Conservation (phyloP, 2,329 filamentous ascomycete species). For the Apiospora kogelbergensis region DNA sequence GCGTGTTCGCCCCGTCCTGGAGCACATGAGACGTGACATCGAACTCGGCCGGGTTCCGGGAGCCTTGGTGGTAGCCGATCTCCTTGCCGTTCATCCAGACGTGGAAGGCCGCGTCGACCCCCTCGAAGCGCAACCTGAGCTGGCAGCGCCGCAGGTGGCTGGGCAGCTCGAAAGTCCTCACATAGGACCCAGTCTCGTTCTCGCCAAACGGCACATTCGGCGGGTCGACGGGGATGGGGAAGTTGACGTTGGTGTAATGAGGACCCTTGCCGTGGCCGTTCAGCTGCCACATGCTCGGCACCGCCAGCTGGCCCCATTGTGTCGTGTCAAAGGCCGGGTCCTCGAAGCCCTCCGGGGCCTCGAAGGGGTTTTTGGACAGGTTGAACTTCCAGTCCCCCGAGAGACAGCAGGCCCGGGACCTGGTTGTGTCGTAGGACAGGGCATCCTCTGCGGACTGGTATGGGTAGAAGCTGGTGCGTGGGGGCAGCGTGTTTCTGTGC, state of each 20-base stretch:
- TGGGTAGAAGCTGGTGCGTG: slow-evolving; percentile 55
- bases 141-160: slow-evolving; percentile 38
- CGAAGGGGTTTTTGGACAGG: slow-evolving; percentile 38
- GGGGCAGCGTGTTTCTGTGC: slow-evolving; percentile 56
- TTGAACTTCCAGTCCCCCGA: slow-evolving; percentile 52
- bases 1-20: slow-evolving; percentile 41
- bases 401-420: slow-evolving; percentile 38
- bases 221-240: slow-evolving; percentile 64
- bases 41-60: slow-evolving; percentile 62
- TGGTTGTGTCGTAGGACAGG: slow-evolving; percentile 37
- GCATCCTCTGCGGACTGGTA: slow-evolving; percentile 50
- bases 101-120: slow-evolving; percentile 63
- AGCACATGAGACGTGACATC: slow-evolving; percentile 52
- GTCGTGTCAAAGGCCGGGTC: slow-evolving; percentile 25
- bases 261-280: slow-evolving; percentile 64
- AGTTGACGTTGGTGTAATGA: slow-evolving; percentile 70
- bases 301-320: slow-evolving; percentile 53
- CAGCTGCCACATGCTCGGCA: slow-evolving; percentile 71
- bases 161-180: slow-evolving; percentile 48
- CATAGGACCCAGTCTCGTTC: slow-evolving; percentile 53
- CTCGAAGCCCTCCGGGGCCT: slow-evolving; percentile 35
- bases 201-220: slow-evolving; percentile 57
- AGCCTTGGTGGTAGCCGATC: slow-evolving; percentile 62
- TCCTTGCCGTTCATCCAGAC: slow-evolving; percentile 60
- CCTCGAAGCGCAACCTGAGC: slow-evolving; percentile 59